Percentiles rank a stretch among this genome's conserved stretches.
These are phyloP conservation scores for Clarireedia homoeocarpa DNA, from an alignment of 2,329 filamentous ascomycete genomes.

Conservation along the genomic window DNA sequence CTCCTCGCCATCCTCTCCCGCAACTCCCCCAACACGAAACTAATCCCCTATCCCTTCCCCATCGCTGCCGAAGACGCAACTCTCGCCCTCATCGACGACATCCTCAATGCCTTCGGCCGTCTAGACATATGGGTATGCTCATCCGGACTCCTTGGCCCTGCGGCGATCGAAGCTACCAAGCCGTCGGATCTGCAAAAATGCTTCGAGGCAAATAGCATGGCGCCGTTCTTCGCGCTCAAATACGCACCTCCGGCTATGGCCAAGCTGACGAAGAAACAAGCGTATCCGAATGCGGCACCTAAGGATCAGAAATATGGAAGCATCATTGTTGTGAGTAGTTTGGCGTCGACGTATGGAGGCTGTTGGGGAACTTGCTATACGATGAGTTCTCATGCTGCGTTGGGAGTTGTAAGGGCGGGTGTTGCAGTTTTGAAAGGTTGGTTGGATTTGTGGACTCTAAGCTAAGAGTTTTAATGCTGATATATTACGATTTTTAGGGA, in stretches of 20 bases:
- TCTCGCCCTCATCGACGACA: conserved; percentile 52
- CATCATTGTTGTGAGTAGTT: too few species aligned
- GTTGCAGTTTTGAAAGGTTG: too few species aligned
- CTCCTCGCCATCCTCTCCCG: too few species aligned
- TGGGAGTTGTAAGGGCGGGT: too few species aligned
- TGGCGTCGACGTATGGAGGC: too few species aligned
- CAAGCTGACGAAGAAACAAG: too few species aligned
- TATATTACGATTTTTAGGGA: conserved; percentile 28
- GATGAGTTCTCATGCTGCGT: too few species aligned
- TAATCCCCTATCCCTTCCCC: conserved; percentile 46
- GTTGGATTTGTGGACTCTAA: neutral
- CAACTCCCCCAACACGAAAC: too few species aligned
- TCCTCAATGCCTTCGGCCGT: conserved; percentile 51
- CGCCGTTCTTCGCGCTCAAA: conserved; percentile 57
- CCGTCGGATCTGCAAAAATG: conserved; percentile 47
- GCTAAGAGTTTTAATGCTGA: neutral
- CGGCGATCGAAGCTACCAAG: conserved; percentile 45
- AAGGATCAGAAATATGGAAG: too few species aligned
- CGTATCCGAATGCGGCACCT: too few species aligned
- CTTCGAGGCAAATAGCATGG: conserved; percentile 53
- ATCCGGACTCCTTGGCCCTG: conserved; percentile 45
- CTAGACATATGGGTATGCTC: conserved; percentile 54
- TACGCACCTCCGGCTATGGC: conserved; percentile 50
- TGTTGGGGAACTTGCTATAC: too few species aligned
- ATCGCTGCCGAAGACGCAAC: conserved; percentile 52